A percentile compares a stretch with the other conserved stretches of the same genome.
phyloP scores from a whole-genome alignment of 352 stramenopile genomes.

The Phytophthora chlamydospora region DNA sequence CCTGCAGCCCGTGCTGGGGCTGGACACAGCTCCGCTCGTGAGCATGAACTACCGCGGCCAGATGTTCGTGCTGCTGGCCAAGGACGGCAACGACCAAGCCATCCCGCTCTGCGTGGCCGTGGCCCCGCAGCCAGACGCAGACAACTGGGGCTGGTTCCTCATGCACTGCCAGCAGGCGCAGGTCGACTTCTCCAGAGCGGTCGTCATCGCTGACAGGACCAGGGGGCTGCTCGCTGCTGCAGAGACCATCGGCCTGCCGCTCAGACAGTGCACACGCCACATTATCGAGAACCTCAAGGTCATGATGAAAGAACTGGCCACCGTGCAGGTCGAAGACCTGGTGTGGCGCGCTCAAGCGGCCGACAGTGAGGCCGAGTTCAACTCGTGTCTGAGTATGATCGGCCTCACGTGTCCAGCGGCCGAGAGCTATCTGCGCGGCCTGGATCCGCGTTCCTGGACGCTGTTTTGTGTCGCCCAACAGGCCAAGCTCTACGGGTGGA shows the following conservation, averaged over 20 bases:
- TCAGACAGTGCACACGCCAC: slow-evolving; percentile 39
- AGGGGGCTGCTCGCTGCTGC: slow-evolving; percentile 24
- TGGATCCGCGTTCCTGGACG: slow-evolving; percentile 35
- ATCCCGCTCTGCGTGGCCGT: slow-evolving; percentile 34
- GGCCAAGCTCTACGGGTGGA: slow-evolving; percentile 40
- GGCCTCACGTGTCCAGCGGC: slow-evolving; percentile 40
- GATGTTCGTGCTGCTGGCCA: slow-evolving; percentile 36
- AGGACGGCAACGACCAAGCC: slow-evolving; percentile 40
- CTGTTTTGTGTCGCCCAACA: slow-evolving; percentile 38
- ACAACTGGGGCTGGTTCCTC: slow-evolving; percentile 41
- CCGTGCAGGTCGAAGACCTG: slow-evolving; percentile 43
- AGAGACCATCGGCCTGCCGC: slow-evolving; percentile 14
- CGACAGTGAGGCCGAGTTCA: slow-evolving; percentile 41
- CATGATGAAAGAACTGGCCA: slow-evolving; percentile 38
- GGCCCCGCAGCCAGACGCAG: slow-evolving; percentile 26
- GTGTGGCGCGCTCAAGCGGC: slow-evolving; percentile 42
- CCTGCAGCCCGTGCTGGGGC: slow-evolving; percentile 33
- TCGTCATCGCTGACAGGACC: slow-evolving; percentile 30
- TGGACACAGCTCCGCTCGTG: slow-evolving; percentile 33
- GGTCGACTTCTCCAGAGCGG: slow-evolving; percentile 26
- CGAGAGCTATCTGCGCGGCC: slow-evolving; percentile 35
- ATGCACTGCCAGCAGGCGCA: slow-evolving; percentile 37
- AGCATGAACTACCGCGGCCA: slow-evolving; percentile 43
- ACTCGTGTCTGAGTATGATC: slow-evolving; percentile 44
- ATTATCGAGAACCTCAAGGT: slow-evolving; percentile 38